Evolutionary conservation across 108 stramenopile genomes (phyloP).

Genomic region (Fragilaria crotonensis): DNA sequence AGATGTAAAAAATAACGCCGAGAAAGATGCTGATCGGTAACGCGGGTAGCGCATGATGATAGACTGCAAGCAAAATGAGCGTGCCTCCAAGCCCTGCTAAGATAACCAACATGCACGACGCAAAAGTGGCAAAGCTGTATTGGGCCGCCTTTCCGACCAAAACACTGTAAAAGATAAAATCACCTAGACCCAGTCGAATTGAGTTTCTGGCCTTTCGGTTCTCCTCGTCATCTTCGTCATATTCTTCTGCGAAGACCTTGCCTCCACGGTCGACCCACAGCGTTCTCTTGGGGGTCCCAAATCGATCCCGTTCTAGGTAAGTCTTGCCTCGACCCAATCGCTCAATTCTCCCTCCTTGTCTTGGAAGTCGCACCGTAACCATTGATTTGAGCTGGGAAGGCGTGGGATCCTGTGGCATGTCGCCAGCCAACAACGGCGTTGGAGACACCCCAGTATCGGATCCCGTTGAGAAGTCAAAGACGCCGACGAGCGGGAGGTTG

Average conservation of each 20-base stretch:
- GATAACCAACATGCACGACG: slow-evolving; percentile 81
- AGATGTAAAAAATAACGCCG: slow-evolving; percentile 72
- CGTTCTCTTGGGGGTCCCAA: slow-evolving; percentile 59
- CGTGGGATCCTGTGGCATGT: slow-evolving; percentile 38
- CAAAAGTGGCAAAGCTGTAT: slow-evolving; percentile 87
- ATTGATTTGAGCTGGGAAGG: slow-evolving; percentile 43
- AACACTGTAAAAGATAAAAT: slow-evolving; percentile 97
- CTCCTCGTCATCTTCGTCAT: slow-evolving; percentile 35
- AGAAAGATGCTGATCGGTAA: slow-evolving; percentile 84
- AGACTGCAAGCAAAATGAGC: slow-evolving; percentile 84
- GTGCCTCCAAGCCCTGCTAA: slow-evolving; percentile 88
- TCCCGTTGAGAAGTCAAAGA: neutral
- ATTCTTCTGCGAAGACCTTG: slow-evolving; percentile 68
- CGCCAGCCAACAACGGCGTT: neutral
- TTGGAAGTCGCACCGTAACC: slow-evolving; percentile 54
- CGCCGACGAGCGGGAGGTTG: slow-evolving; percentile 44
- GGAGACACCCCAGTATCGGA: slow-evolving; percentile 4
- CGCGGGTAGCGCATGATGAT: slow-evolving; percentile 89
- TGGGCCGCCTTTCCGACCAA: slow-evolving; percentile 89
- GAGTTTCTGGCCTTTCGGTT: slow-evolving; percentile 35
- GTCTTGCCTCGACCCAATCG: slow-evolving; percentile 23
- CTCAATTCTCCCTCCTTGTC: slow-evolving; percentile 66
- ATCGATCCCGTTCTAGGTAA: slow-evolving; percentile 51
- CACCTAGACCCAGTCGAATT: slow-evolving; percentile 69
- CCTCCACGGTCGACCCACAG: slow-evolving; percentile 65